A percentile compares a stretch with the other conserved stretches of the same genome.
These are phyloP conservation scores for Cubamyces sp. DNA, from an alignment of 768 basidiomycete genomes.

Conservation along the genomic window DNA sequence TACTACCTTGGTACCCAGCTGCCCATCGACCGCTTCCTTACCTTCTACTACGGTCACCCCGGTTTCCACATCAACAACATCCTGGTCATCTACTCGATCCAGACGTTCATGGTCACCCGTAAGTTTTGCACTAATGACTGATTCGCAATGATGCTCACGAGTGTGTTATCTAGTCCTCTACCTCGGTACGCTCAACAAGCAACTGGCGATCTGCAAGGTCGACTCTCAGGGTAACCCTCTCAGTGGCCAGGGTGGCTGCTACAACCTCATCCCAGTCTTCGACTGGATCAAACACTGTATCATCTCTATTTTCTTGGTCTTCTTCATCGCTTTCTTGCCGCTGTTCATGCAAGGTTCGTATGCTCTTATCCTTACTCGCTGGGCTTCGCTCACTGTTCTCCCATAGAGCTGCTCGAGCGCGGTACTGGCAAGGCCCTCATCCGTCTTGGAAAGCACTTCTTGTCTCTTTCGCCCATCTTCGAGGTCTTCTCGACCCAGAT, in stretches of 20 bases:
- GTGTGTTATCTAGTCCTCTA: constrained; percentile 65
- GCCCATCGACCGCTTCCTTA: constrained; percentile 97
- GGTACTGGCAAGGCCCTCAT: constrained; percentile 94
- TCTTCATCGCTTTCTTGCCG: constrained; percentile 96
- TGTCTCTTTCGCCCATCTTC: constrained; percentile 95
- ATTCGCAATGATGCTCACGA: constrained; percentile 1
- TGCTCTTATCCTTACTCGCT: neutral
- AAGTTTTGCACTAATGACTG: constrained; percentile 39
- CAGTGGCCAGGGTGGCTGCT: constrained; percentile 88
- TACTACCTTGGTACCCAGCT: constrained; percentile 98
- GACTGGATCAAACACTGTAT: constrained; percentile 98
- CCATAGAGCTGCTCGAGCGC: constrained; percentile 88
- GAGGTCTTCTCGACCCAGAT: constrained; percentile 99
- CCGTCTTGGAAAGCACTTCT: constrained; percentile 94
- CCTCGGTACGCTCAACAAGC: constrained; percentile 96
- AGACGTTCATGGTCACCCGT: constrained; percentile 96
- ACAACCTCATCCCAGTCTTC: constrained; percentile 95
- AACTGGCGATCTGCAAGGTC: constrained; percentile 84
- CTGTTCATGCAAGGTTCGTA: constrained; percentile 89
- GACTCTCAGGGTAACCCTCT: constrained; percentile 82
- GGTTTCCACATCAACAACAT: constrained; percentile 99
- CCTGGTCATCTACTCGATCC: constrained; percentile 96
- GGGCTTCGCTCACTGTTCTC: neutral
- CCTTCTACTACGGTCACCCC: constrained; percentile 99
- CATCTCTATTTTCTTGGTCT: constrained; percentile 97